Conservation (phyloP, 495 filamentous ascomycete genomes). For the Aspergillus carlsbadensis region DNA sequence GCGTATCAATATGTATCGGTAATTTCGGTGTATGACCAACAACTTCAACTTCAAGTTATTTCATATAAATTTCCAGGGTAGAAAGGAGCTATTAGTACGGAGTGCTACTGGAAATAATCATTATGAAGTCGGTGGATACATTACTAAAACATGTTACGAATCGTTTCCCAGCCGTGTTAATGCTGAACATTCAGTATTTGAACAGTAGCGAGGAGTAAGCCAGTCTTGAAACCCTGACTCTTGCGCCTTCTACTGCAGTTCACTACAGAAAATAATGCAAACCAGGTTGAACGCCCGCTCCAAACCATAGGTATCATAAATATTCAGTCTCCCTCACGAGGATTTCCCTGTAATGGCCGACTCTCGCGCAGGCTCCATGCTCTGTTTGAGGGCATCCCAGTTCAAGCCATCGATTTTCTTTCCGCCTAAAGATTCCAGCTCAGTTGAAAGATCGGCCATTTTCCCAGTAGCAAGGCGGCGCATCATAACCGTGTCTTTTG, state of each 20-base stretch:
- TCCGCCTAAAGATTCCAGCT: slow-evolving; percentile 42
- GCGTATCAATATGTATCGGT: background rate
- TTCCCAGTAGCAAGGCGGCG: slow-evolving; percentile 59
- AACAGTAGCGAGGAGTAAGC: too few species aligned
- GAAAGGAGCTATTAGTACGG: too few species aligned
- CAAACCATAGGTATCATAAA: slow-evolving; percentile 15
- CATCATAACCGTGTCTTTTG: slow-evolving; percentile 70
- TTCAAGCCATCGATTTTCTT: slow-evolving; percentile 53
- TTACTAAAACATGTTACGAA: too few species aligned
- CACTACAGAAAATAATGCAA: slow-evolving; percentile 7
- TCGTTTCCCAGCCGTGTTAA: too few species aligned
- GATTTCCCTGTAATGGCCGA: slow-evolving; percentile 15
- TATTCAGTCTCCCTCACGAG: slow-evolving; percentile 12
- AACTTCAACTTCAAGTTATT: too few species aligned
- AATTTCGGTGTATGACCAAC: slow-evolving; percentile 6
- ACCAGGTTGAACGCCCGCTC: slow-evolving; percentile 15
- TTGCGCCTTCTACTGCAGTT: slow-evolving; percentile 6
- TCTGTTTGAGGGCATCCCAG: slow-evolving; percentile 49
- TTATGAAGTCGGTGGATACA: too few species aligned
- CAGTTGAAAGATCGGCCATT: slow-evolving; percentile 31
- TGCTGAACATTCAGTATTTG: too few species aligned
- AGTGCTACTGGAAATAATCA: too few species aligned
- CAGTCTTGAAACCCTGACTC: background rate
- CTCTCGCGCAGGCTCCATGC: slow-evolving; percentile 33
- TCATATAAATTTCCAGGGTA: too few species aligned